Conservation (phyloP, 768 basidiomycete species). For the Boletus vinaceobasis region DNA sequence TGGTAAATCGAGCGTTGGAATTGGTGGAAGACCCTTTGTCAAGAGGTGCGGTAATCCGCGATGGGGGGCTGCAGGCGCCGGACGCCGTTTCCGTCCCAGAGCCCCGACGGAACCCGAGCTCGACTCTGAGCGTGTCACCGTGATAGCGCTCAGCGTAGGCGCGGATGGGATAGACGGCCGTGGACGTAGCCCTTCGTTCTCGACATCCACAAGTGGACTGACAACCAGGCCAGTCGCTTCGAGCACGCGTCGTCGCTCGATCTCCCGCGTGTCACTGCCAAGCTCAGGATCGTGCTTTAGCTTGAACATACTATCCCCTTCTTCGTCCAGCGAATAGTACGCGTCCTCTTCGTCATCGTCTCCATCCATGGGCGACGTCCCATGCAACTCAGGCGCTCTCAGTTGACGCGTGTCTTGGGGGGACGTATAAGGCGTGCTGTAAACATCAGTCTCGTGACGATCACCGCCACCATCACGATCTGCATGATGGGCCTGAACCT, state of each 20-base stretch:
- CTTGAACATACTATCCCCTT: conserved; percentile 22
- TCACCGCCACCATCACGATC: conserved; percentile 3
- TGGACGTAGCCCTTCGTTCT: background rate
- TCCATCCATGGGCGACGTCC: conserved; percentile 15
- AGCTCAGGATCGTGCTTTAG: conserved; percentile 6
- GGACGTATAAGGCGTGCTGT: conserved; percentile 24
- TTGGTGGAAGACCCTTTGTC: conserved; percentile 53
- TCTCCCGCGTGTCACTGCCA: too few relatives aligned
- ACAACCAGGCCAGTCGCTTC: conserved; percentile 86
- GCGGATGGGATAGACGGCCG: conserved; percentile 16
- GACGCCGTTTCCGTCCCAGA: conserved; percentile 25
- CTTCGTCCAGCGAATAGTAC: conserved; percentile 30
- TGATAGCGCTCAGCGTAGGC: background rate
- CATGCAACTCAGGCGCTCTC: conserved; percentile 4
- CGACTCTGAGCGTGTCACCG: conserved; percentile 10
- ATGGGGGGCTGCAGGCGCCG: conserved; percentile 23
- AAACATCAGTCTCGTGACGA: conserved; percentile 15
- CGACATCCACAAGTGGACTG: conserved; percentile 30
- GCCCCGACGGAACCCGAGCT: conserved; percentile 29
- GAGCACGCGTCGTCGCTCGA: conserved; percentile 78
- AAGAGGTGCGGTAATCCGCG: conserved; percentile 15
- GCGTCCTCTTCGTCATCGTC: conserved; percentile 35
- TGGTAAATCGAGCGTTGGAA: conserved; percentile 37
- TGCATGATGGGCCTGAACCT: background rate
- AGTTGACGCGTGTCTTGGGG: conserved; percentile 13